Percentiles rank a stretch among this genome's conserved stretches.
Conservation (phyloP, 2,329 filamentous ascomycete species). For the Fusarium annulatum region DNA sequence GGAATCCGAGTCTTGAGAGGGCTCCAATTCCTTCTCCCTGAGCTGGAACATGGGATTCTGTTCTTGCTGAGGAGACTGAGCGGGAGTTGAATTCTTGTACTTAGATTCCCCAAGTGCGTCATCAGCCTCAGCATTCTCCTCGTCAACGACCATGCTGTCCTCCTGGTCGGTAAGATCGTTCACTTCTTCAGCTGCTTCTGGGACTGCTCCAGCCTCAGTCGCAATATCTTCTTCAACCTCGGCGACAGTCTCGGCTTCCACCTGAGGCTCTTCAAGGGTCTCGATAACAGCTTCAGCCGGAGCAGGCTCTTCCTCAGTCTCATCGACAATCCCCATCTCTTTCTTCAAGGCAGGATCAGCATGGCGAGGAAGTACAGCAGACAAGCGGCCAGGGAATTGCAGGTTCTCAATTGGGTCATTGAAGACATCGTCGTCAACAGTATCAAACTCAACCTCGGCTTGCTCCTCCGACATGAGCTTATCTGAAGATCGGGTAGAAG, state of each 20-base stretch:
- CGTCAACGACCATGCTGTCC: slow-evolving; percentile 44
- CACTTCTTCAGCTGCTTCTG: slow-evolving; percentile 18
- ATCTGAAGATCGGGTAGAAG: slow-evolving; percentile 47
- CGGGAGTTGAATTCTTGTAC: slow-evolving; percentile 1
- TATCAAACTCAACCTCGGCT: slow-evolving; percentile 35
- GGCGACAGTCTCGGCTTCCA: not conserved
- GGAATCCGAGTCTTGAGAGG: slow-evolving; percentile 57
- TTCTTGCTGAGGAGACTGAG: slow-evolving; percentile 28
- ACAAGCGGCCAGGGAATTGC: slow-evolving; percentile 59
- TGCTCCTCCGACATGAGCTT: slow-evolving; percentile 53
- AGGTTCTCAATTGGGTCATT: slow-evolving; percentile 51
- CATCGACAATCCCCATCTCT: slow-evolving; percentile 48
- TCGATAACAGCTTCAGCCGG: not conserved
- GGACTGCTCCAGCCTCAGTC: not conserved
- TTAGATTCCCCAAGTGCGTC: slow-evolving; percentile 13
- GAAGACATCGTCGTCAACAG: slow-evolving; percentile 47
- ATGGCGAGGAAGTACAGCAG: slow-evolving; percentile 57
- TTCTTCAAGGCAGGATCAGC: slow-evolving; percentile 54
- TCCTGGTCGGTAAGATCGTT: slow-evolving; percentile 29
- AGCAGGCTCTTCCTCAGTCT: slow-evolving; percentile 27
- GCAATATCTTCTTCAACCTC: not conserved
- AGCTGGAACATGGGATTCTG: slow-evolving; percentile 52
- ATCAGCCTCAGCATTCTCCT: slow-evolving; percentile 20
- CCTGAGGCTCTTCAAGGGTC: not conserved
- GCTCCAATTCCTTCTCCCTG: slow-evolving; percentile 60